These are phyloP conservation scores for Tulasnella sp. DNA, from an alignment of 768 basidiomycete species.

Conservation along the genomic window DNA sequence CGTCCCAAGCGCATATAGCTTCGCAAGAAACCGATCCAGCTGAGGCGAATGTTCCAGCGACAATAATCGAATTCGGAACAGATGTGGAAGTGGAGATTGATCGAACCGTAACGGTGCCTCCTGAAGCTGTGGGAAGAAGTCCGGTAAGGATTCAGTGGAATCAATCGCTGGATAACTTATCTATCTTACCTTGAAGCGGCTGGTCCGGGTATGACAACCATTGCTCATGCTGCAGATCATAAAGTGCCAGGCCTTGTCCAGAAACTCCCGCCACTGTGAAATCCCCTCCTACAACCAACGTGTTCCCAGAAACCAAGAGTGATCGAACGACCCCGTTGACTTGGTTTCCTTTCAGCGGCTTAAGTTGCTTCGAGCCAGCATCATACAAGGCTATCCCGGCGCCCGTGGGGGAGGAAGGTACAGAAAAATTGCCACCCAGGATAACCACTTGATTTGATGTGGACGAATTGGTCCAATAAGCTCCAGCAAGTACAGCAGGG, in stretches of 20 bases:
- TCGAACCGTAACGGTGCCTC: slow-evolving; percentile 57
- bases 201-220: slow-evolving; percentile 67
- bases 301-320: slow-evolving; percentile 70
- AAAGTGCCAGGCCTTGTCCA: slow-evolving; percentile 74
- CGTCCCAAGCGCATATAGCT: slow-evolving; percentile 78
- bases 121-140: slow-evolving; percentile 44
- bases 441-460: slow-evolving; percentile 68
- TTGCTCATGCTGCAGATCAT: slow-evolving; percentile 66
- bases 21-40: slow-evolving; percentile 77
- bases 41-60: slow-evolving; percentile 84
- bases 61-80: slow-evolving; percentile 65
- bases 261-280: slow-evolving; percentile 63
- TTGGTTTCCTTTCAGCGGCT: slow-evolving; percentile 62
- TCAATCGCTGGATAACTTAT: not conserved
- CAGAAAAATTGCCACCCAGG: slow-evolving; percentile 85
- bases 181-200: slow-evolving; percentile 56
- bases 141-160: slow-evolving; percentile 26
- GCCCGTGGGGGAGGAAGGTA: slow-evolving; percentile 47
- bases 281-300: slow-evolving; percentile 82
- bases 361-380: slow-evolving; percentile 52
- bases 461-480: slow-evolving; percentile 85
- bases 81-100: slow-evolving; percentile 67
- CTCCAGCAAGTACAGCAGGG: slow-evolving; percentile 81
- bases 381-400: slow-evolving; percentile 75
- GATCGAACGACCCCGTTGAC: slow-evolving; percentile 75